These are phyloP conservation scores for Leishmania braziliensis DNA, from an alignment of 208 protist species.

Conservation along the genomic window DNA sequence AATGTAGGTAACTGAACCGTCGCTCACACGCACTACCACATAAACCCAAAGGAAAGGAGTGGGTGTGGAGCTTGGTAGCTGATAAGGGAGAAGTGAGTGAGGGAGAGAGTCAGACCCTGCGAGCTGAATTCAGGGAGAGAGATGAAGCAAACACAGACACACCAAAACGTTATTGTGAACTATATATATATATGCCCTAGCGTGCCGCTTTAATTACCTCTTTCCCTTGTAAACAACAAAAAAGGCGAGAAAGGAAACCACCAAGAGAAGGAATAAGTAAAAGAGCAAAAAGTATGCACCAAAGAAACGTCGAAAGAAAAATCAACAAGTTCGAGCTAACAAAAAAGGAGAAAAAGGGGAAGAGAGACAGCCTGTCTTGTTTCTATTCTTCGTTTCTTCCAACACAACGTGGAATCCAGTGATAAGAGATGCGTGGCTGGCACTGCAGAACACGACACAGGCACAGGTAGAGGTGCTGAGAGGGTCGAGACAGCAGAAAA, in stretches of 20 bases:
- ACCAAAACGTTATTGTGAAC: background rate
- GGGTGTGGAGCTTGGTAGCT: background rate
- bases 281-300: background rate
- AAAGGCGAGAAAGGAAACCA: background rate
- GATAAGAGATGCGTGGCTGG: background rate
- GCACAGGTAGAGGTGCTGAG: background rate
- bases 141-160: background rate
- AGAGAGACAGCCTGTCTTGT: background rate
- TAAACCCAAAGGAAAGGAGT: background rate
- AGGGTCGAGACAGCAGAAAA: background rate
- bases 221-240: background rate
- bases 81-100: background rate
- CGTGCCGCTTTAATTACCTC: background rate
- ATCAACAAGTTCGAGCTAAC: no score
- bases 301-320: background rate
- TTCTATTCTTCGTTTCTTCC: background rate
- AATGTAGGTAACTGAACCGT: background rate
- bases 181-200: background rate
- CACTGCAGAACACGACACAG: constrained; percentile 1
- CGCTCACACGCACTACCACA: background rate
- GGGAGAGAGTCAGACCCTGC: background rate
- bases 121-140: background rate
- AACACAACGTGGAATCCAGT: background rate
- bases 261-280: background rate
- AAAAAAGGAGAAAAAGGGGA: background rate